Evolutionary conservation across 2,329 filamentous ascomycete genomes (phyloP).

Genomic region (Nannizzia gypsea): DNA sequence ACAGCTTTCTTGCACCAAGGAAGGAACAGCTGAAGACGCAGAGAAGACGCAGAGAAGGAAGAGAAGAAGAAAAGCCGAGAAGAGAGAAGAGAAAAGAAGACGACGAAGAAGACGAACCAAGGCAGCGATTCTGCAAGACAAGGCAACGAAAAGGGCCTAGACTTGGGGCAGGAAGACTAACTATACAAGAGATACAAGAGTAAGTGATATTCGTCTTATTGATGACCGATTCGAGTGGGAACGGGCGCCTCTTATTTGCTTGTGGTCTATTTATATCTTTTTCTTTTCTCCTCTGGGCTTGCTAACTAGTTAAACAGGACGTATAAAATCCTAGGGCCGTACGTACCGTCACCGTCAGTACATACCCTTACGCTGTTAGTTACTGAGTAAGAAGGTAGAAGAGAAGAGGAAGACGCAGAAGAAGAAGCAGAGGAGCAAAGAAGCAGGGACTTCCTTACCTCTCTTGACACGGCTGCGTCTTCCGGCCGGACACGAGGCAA

Average conservation of each 20-base stretch:
- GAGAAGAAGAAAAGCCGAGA: background rate
- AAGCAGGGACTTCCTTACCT: background rate
- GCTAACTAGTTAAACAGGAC: too few species aligned
- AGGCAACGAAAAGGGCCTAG: background rate
- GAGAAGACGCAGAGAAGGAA: background rate
- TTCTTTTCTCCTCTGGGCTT: too few species aligned
- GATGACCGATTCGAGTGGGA: background rate
- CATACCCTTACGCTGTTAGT: background rate
- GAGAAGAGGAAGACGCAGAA: too few species aligned
- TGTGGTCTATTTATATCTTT: background rate
- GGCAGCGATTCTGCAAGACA: too few species aligned
- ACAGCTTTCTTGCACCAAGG: background rate
- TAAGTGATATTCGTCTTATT: background rate
- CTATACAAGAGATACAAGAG: background rate
- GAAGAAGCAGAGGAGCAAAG: background rate
- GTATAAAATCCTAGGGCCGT: background rate
- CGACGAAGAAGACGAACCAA: too few species aligned
- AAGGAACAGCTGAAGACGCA: too few species aligned
- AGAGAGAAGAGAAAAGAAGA: background rate
- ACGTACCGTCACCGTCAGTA: background rate
- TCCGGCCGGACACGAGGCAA: constrained; percentile 1
- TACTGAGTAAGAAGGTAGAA: background rate
- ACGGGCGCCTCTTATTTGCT: too few species aligned
- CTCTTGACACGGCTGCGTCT: background rate
- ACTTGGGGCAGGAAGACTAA: too few species aligned